Conservation (phyloP, 2,329 filamentous ascomycete species). For the Exophiala aquamarina region DNA sequence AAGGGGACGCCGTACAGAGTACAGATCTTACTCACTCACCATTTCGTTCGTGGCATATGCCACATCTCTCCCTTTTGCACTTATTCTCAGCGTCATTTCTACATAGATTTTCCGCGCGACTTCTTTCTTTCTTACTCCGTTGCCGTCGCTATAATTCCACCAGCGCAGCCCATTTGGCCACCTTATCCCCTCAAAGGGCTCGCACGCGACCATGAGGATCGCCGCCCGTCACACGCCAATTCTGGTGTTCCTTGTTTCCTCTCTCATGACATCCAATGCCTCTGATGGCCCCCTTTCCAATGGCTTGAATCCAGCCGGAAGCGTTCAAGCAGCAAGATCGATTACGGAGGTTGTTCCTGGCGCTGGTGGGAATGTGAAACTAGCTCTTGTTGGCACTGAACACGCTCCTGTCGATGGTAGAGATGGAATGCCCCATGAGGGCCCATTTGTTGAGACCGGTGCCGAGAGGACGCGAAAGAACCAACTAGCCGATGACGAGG, state of each 20-base stretch:
- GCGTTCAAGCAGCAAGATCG: conserved; percentile 6
- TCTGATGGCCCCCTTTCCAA: conserved; percentile 16
- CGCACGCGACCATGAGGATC: conserved; percentile 35
- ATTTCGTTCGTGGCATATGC: too few species aligned
- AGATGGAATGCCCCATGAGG: conserved; percentile 89
- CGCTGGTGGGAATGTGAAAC: conserved; percentile 12
- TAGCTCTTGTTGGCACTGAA: conserved; percentile 58
- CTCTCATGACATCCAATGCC: conserved; percentile 30
- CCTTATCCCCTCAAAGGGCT: background rate
- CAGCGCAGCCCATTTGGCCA: too few species aligned
- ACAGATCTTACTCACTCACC: too few species aligned
- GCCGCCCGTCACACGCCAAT: conserved; percentile 31
- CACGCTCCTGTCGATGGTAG: conserved; percentile 88
- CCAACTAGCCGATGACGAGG: conserved; percentile 29
- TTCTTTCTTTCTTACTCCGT: too few species aligned
- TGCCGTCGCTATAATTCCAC: too few species aligned
- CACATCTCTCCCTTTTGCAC: too few species aligned
- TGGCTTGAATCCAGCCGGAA: conserved; percentile 7
- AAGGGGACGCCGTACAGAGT: too few species aligned
- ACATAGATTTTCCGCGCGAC: too few species aligned
- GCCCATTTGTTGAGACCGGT: conserved; percentile 63
- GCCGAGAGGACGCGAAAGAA: conserved; percentile 49
- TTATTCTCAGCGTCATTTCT: too few species aligned
- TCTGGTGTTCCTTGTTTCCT: conserved; percentile 37
- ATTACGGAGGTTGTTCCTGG: conserved; percentile 14